Evolutionary conservation across 2,329 filamentous ascomycete species (phyloP), one percentile per base, ranked within the genome.

Genomic region (Fusarium fracticaudum): DNA sequence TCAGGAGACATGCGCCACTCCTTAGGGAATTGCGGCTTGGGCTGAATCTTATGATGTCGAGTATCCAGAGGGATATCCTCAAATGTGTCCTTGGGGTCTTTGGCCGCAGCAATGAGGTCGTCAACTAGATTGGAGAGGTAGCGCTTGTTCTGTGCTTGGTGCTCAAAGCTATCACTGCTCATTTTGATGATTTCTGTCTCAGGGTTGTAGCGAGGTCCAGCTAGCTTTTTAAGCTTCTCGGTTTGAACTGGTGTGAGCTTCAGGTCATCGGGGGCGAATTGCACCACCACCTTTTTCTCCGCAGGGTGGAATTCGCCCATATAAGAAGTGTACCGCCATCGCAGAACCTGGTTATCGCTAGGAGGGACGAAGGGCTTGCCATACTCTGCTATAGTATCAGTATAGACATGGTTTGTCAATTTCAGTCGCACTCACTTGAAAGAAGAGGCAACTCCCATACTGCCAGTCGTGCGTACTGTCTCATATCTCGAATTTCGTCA

Each of bases 381-480:
- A 72, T 96, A 89, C 81, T 96, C 94, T 98, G 79, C 57, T 44
- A 64, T 44, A 45, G n/a, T 47, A 61, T 74, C 60, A 75, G 58
- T 61, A 67, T 44, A 31, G 26, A 10, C 33, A 48, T 50, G 55
- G 51, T 61, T n/a, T 60, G n/a, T 22, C 37, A 40, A 40, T 24
- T 54, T 47, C 24, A 31, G 24, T 54, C 20, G 22, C 31, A 87
- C 94, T 83, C 89, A 98, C 95, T 93, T 67, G 92, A 91, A 69
- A 99, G 86, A 72, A 98, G 85, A 15, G 96, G 96, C 92, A 99
- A 94, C 83, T 99, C 96, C 95, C 96, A 99, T 31, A 95, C 94
- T 53, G 93, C 91, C 76, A 98, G 87, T 60, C 96, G 90, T 54
- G 93, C 92, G 82, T 98, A 98, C 79, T 98, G 91, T 86, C 96